These are phyloP conservation scores for Puccinia hordei DNA, from an alignment of 1,284 basidiomycete genomes.

Conservation along the genomic window DNA sequence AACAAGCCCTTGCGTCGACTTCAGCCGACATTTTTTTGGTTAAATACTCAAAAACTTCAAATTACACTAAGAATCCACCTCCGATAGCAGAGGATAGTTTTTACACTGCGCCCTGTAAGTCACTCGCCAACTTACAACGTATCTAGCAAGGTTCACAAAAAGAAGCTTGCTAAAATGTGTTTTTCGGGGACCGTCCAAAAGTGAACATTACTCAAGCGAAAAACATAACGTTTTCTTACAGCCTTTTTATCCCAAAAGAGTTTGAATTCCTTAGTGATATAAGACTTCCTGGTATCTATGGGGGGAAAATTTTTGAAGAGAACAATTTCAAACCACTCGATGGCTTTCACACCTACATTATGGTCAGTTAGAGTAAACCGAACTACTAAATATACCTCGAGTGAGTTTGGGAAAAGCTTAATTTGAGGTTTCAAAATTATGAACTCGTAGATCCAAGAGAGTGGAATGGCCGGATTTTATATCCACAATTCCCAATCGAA, in stretches of 20 bases:
- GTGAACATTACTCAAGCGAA: not conserved
- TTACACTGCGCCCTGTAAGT: slow-evolving; percentile 2
- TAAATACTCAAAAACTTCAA: not conserved
- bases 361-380: not conserved
- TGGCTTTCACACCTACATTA: slow-evolving; percentile 1
- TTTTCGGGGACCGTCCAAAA: not conserved
- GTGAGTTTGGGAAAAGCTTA: not conserved
- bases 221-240: slow-evolving; percentile 24
- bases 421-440: not conserved
- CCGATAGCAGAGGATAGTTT: not conserved
- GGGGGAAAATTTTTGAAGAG: not conserved
- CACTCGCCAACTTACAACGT: not conserved
- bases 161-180: not conserved
- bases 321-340: not conserved
- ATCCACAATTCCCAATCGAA: not conserved
- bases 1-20: not conserved
- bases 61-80: not conserved
- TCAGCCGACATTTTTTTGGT: no score
- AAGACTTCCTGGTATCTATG: slow-evolving; percentile 19
- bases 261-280: not conserved
- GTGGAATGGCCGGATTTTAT: slow-evolving; percentile 8
- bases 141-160: no score
- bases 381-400: not conserved
- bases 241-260: slow-evolving; percentile 3
- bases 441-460: not conserved